Evolutionary conservation across 805 yeast species (phyloP), one percentile per base, ranked within the genome.

Genomic region (Candida piceae): DNA sequence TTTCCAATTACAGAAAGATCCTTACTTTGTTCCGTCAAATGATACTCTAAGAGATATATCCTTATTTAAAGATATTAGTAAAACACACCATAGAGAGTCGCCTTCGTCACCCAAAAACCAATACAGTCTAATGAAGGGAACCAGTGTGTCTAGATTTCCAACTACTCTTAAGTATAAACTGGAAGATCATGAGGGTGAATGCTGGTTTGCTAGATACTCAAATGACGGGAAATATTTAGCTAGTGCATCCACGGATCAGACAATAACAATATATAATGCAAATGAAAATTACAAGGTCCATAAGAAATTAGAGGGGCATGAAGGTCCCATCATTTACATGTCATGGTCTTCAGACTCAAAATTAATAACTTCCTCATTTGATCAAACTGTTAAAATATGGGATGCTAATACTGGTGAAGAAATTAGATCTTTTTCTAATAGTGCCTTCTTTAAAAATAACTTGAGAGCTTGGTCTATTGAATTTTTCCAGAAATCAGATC

Each of bases 161-260:
- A 66, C 66, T 16, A 62, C 62, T 3, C 57, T 73, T 3, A 52
- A 72, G 10, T 66, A 68, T 38, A 67, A 71, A 0, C 58, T 84
- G 6, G 45, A 60, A 1, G 64, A 68, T 30, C 93, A 84, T 50
- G 57, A 63, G 1, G 77, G 80, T 52, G 95, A 89, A 56, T 90
- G 86, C 10, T 89, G 97, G 97, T 82, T 69, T 53, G 69, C 83
- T 11, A 74, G 74, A 39, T 88, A 85, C 53, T 81, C 93, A 5
- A 84, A 87, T 31, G 72, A 74, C 60, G 96, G 96, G 3, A 70
- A 69, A 43, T 78, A 66, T 45, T 62, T 89, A 27, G 94, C 86
- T n/a, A 74, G 89, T 1, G 83, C 89, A 0, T 78, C 93, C 7
- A 70, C 76, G 12, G 94, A 86, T 53, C 70, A 76, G 6, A 65